Evolutionary conservation across 345 rosid genomes (phyloP).

Genomic region (Eucalyptus decipiens): DNA sequence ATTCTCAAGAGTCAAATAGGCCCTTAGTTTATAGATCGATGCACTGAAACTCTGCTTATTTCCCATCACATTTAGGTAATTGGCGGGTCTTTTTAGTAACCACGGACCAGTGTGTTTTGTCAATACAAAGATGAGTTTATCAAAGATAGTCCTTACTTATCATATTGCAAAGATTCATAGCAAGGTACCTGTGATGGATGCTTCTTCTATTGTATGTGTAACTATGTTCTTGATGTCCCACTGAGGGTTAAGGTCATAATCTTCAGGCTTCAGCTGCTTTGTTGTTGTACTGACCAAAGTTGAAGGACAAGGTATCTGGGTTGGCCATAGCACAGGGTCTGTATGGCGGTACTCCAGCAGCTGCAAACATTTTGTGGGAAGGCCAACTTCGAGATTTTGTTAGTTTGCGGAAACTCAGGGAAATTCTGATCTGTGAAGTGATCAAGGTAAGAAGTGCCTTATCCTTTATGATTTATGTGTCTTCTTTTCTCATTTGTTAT

Average conservation of each 20-base stretch:
- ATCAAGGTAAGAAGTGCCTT: conserved; percentile 44
- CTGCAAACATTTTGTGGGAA: conserved; percentile 79
- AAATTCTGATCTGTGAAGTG: conserved; percentile 79
- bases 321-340: conserved; percentile 85
- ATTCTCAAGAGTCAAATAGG: background rate
- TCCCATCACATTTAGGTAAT: background rate
- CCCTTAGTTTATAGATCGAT: background rate
- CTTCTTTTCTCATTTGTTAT: background rate
- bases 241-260: conserved; percentile 4
- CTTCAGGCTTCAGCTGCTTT: conserved; percentile 90
- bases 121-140: conserved; percentile 64
- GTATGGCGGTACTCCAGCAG: conserved; percentile 89
- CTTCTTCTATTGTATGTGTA: background rate
- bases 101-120: conserved; percentile 96
- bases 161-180: conserved; percentile 98
- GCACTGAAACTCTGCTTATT: background rate
- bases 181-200: conserved; percentile 39
- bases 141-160: conserved; percentile 85
- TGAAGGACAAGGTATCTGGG: conserved; percentile 91
- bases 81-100: conserved; percentile 91
- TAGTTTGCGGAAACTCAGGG: conserved; percentile 67
- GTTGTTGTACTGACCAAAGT: conserved; percentile 80
- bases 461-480: background rate
- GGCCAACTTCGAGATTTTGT: conserved; percentile 96
- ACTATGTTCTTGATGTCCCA: background rate